Conservation (phyloP, 495 filamentous ascomycete genomes). For the Neurospora africana region DNA sequence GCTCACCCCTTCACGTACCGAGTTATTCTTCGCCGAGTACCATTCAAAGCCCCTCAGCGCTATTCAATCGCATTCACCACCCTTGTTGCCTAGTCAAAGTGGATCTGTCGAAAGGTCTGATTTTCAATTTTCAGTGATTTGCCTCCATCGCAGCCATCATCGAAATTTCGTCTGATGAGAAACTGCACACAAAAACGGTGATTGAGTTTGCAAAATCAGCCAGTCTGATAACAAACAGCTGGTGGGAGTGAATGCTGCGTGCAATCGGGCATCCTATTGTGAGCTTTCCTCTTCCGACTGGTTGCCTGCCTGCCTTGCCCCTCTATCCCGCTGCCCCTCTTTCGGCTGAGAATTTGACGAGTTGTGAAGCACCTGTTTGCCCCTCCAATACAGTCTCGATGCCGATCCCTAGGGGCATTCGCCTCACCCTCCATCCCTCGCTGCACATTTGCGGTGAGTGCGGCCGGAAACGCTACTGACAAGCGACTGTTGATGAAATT, state of each 20-base stretch:
- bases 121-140: neutral
- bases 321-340: neutral
- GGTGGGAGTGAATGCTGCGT: neutral
- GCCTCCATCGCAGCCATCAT: neutral
- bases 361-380: neutral
- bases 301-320: neutral
- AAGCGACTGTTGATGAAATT: neutral
- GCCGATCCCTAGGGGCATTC: neutral
- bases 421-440: neutral
- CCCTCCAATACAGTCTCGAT: neutral
- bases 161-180: neutral
- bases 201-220: neutral
- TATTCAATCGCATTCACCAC: neutral
- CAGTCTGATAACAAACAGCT: neutral
- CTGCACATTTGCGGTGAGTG: neutral
- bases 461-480: neutral
- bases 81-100: neutral
- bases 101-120: neutral
- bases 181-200: neutral
- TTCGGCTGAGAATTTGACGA: neutral
- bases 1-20: neutral
- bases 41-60: neutral
- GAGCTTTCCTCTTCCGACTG: neutral
- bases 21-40: neutral
- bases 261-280: neutral